Evolutionary conservation across 148 eudicot species (phyloP), one percentile per base, ranked within the genome.

Genomic region (Chenopodium berlandieri): DNA sequence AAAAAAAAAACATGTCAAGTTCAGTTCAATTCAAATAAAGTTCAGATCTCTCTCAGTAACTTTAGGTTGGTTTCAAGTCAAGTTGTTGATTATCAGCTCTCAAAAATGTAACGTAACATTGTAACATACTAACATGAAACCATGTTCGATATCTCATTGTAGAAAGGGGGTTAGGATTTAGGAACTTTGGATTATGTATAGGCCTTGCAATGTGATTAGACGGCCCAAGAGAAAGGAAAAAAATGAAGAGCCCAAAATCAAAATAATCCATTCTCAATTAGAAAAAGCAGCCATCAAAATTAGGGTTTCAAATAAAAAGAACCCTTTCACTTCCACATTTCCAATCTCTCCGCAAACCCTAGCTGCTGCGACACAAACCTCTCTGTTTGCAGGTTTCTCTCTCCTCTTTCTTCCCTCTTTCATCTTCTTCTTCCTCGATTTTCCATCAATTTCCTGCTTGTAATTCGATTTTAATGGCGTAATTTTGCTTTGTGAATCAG

Each of bases 241-340:
- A 13, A 50, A 2, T 13, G 54, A 13, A 2, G 54, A 9, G 78
- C 82, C 82, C 82, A 80, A 47, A n/a, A 32, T 62, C 9, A 62
- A 64, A 2, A 19, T n/a, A 54, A 52, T 66, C 30, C 4, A 54
- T 70, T 52, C n/a, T 52, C n/a, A 6, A 0, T 3, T 17, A 12
- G 37, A 7, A 4, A 30, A 27, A 46, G 23, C 80, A 27, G 3
- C 50, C 31, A 50, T n/a, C 64, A 11, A 52, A 81, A 44, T 66
- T 81, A 81, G 83, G 83, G 83, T 75, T 81, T 81, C 74, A 31
- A 17, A 63, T 74, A 74, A 76, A 76, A 25, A 37, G 64, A 22
- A 63, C 7, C 25, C 71, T 17, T 37, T 20, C 25, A 4, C 4
- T 13, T 9, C 20, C 70, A 4, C 76, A 37, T 50, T 48, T 44